Conservation (phyloP, 2,329 filamentous ascomycete species). For the Lachnellula suecica region DNA sequence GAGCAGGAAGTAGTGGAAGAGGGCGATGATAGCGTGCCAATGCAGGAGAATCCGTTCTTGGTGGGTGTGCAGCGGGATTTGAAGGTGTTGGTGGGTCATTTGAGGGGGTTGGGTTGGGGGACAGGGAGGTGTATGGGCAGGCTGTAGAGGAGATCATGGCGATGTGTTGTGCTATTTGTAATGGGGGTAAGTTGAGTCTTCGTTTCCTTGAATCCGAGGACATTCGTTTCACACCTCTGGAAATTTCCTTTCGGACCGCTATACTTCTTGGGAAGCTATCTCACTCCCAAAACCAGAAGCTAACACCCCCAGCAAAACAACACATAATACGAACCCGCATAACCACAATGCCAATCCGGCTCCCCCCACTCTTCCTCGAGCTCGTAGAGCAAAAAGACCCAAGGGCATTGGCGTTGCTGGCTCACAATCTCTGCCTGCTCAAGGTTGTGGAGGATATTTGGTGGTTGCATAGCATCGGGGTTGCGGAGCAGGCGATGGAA, state of each 20-base stretch:
- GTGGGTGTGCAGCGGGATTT: constrained; percentile 9
- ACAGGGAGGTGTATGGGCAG: constrained; percentile 9
- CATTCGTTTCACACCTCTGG: neutral
- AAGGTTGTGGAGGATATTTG: constrained; percentile 13
- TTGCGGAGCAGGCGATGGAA: neutral
- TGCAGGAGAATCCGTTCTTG: neutral
- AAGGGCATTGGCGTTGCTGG: constrained; percentile 7
- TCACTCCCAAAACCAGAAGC: neutral
- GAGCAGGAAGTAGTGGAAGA: neutral
- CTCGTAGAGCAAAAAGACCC: constrained; percentile 54
- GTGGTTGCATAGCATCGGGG: constrained; percentile 12
- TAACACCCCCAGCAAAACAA: neutral
- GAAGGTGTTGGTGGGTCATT: constrained; percentile 5
- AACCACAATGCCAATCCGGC: constrained; percentile 13
- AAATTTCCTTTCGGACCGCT: neutral
- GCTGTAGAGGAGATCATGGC: neutral
- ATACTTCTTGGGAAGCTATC: neutral
- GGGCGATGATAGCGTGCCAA: neutral
- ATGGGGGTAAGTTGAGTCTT: neutral
- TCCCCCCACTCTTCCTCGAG: constrained; percentile 50
- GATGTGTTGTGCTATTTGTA: constrained; percentile 6
- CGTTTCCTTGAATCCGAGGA: too few species aligned
- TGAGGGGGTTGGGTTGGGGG: neutral
- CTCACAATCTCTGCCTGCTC: constrained; percentile 8
- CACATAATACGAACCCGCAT: constrained; percentile 2